Conservation (phyloP, 78 protist species). For the Diacronema lutheri region DNA sequence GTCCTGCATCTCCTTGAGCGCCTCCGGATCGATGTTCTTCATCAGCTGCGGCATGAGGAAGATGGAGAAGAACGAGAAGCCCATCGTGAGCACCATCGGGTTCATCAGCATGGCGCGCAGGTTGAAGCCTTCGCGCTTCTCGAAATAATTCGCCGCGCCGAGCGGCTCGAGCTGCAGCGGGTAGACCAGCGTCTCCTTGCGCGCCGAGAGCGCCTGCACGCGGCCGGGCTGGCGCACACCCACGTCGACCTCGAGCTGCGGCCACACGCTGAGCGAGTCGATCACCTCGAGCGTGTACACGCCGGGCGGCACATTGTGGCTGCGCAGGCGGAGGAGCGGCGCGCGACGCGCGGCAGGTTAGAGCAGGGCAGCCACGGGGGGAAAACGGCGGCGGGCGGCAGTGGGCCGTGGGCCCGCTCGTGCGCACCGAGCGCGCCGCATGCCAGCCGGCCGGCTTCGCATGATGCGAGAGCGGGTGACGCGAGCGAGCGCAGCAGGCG, state of each 20-base stretch:
- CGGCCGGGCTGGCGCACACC: not conserved
- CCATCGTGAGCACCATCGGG: constrained; percentile 6
- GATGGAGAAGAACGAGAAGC: not conserved
- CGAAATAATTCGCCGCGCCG: not conserved
- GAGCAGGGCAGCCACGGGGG: not conserved
- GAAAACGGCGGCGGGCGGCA: not conserved
- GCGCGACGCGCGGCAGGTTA: not conserved
- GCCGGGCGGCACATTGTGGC: not conserved
- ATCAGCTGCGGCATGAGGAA: not conserved
- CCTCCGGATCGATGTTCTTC: constrained; percentile 5
- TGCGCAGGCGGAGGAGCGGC: too few relatives aligned
- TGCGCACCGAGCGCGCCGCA: not conserved
- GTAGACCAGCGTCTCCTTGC: not conserved
- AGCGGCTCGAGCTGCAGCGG: not conserved
- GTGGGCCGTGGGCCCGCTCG: not conserved
- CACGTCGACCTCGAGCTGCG: not conserved
- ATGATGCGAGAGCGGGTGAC: too few relatives aligned
- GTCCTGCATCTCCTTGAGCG: constrained; percentile 17
- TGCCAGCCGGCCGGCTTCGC: too few relatives aligned
- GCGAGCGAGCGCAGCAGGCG: too few relatives aligned
- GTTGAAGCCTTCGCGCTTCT: constrained; percentile 10
- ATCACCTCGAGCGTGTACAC: not conserved
- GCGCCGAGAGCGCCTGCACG: not conserved
- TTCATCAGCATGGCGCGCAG: not conserved
- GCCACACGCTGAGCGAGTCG: constrained; percentile 2